Evolutionary conservation across 345 rosid species (phyloP).

Genomic region (Noccaea bulbosa): DNA sequence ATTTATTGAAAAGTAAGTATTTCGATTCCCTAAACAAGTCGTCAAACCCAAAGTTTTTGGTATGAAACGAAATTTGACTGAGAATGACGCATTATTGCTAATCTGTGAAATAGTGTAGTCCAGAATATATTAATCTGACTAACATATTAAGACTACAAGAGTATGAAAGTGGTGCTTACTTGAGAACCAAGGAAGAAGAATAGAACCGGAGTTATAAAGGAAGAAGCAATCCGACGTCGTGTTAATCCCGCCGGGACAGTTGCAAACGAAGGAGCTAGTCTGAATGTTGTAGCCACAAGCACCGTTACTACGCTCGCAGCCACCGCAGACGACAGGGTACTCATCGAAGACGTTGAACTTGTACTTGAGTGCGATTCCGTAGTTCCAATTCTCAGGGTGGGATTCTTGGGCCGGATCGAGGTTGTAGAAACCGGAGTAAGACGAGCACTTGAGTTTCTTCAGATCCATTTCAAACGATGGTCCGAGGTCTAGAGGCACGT

Average conservation of each 20-base stretch:
- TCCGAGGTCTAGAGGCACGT: constrained; percentile 84
- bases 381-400: constrained; percentile 84
- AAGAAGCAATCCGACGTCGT: constrained; percentile 69
- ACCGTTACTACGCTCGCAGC: constrained; percentile 79
- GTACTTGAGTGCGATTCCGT: constrained; percentile 79
- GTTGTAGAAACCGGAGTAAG: constrained; percentile 81
- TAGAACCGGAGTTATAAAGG: constrained; percentile 39
- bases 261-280: constrained; percentile 60
- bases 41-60: not conserved
- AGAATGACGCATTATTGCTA: not conserved
- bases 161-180: constrained; percentile 30
- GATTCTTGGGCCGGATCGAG: constrained; percentile 71
- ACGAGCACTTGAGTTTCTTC: constrained; percentile 63
- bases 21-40: not conserved
- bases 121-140: not conserved
- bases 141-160: not conserved
- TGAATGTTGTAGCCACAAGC: constrained; percentile 70
- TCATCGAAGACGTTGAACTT: constrained; percentile 80
- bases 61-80: not conserved
- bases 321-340: constrained; percentile 64
- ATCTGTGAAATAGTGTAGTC: not conserved
- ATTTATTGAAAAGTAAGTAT: not conserved
- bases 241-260: constrained; percentile 73
- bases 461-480: constrained; percentile 83
- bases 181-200: constrained; percentile 35